Percentiles rank a stretch among this genome's conserved stretches.
phyloP scores from a whole-genome alignment of 192 early-diverging fungal genomes.

The Podila clonocystis region DNA sequence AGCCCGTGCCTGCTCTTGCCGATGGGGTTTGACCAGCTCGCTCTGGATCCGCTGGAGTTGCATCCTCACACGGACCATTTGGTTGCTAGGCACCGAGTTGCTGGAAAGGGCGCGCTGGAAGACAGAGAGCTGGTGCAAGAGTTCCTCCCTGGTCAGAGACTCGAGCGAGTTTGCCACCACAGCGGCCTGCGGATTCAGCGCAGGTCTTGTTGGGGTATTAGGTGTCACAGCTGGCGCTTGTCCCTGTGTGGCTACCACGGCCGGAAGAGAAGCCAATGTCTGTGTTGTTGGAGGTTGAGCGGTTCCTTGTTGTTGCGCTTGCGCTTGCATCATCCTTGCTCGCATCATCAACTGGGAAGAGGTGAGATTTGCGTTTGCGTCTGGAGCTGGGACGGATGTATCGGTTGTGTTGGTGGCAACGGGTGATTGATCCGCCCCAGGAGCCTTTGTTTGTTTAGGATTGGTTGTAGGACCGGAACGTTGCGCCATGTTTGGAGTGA shows the following conservation, averaged over 20 bases:
- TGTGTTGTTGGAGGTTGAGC: not conserved
- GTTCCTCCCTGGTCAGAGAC: constrained; percentile 25
- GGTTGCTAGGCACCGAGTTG: not conserved
- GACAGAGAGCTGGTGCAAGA: constrained; percentile 8
- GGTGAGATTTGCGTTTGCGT: constrained; percentile 5
- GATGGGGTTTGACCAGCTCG: constrained; percentile 23
- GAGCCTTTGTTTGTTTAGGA: not conserved
- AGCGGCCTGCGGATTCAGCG: not conserved
- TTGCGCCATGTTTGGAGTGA: not conserved
- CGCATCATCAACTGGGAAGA: constrained; percentile 19
- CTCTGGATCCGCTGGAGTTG: constrained; percentile 31
- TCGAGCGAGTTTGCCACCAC: not conserved
- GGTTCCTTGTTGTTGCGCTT: constrained; percentile 16
- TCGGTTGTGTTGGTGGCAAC: not conserved
- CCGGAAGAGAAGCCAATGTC: constrained; percentile 9
- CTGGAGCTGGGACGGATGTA: not conserved
- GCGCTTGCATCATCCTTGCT: constrained; percentile 10
- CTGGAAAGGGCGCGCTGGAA: constrained; percentile 15
- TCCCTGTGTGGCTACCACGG: not conserved
- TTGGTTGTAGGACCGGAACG: not conserved
- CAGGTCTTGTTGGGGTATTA: constrained; percentile 4
- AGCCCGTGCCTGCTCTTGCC: constrained; percentile 14
- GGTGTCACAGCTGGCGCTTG: constrained; percentile 4
- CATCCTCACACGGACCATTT: constrained; percentile 8
- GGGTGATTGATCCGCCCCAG: not conserved